Base-by-base conservation (phyloP, 2,329 filamentous ascomycete genomes). In the Fusarium humuli region DNA sequence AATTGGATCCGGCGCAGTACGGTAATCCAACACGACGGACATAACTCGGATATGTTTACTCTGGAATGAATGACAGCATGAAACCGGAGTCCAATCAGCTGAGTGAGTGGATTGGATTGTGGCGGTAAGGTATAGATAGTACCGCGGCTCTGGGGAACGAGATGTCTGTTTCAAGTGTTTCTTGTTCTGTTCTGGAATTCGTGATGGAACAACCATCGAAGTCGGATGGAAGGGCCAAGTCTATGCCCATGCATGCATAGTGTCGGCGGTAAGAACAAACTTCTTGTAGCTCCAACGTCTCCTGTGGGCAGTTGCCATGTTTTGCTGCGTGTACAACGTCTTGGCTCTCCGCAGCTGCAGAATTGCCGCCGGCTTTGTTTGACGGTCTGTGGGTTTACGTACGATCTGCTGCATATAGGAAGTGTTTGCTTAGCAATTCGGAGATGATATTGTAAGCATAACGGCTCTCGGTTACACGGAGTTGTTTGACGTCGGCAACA, bases 41-140 rank as follows among this genome's bases (percentile, higher is more conserved):
- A 64, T 70, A 60, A 32, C 25, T 64, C 67, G 67, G 67, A 32
- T 44, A 49, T 70, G 30, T 52, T 56, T 49, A 7, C 66, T 70
- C 32, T 62, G 50, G 42, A 54, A 70, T 44, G 7, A 23, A 48
- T 47, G 29, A 47, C 22, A 22, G 23, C 30, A 30, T 45, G 37
- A 27, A 59, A 67, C 46, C 13, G 22, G 42, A 58, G 23, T 54
- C 67, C 63, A 68, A 68, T 64, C 58, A 68, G 54, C 42, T 49
- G 25, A 25, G 22, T 34, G 30, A n/a, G 27, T 25, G 42, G 41
- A 20, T 25, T 47, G 47, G 41, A 20, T 25, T 47, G 47, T 69
- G 61, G 52, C 46, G 41, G 62, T 45, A 57, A 66, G 30, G 42
- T 29, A 23, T 34, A 30, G 29, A 30, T 13, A 30, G 45, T 55